These are phyloP conservation scores for Beta macrorhiza DNA, from an alignment of 179 eudicot genomes.

Conservation along the genomic window DNA sequence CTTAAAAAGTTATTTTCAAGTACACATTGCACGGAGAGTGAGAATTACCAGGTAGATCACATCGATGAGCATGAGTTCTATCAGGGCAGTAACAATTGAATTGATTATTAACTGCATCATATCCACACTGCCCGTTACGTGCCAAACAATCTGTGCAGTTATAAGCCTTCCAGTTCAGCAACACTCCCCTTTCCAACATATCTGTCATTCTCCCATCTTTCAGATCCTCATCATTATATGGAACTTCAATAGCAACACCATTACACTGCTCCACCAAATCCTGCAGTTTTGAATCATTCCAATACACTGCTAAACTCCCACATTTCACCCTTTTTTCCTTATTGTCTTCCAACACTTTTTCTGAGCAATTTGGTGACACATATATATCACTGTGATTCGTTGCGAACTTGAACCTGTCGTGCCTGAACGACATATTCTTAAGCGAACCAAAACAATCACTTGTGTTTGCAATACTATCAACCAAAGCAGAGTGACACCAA, in stretches of 20 bases:
- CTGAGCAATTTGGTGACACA: slow-evolving; percentile 18
- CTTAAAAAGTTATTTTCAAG: too few species aligned
- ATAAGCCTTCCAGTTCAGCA: slow-evolving; percentile 24
- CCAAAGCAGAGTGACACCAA: slow-evolving; percentile 23
- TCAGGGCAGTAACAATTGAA: slow-evolving; percentile 35
- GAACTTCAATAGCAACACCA: slow-evolving; percentile 19
- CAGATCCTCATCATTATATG: slow-evolving; percentile 6
- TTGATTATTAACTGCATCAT: background rate
- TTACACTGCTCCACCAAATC: slow-evolving; percentile 13
- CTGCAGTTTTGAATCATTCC: slow-evolving; percentile 18
- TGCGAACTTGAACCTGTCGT: background rate
- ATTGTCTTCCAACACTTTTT: background rate
- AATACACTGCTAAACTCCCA: slow-evolving; percentile 19
- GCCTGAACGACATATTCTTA: slow-evolving; percentile 9
- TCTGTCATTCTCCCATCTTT: background rate
- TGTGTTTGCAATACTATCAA: background rate
- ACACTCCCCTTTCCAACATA: slow-evolving; percentile 19
- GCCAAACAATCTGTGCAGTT: slow-evolving; percentile 26
- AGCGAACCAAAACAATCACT: background rate
- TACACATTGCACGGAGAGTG: background rate
- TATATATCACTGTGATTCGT: background rate
- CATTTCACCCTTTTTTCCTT: slow-evolving; percentile 11
- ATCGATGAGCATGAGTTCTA: slow-evolving; percentile 29
- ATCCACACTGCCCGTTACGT: slow-evolving; percentile 36
- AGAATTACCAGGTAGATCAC: slow-evolving; percentile 22